A percentile compares a stretch with the other conserved stretches of the same genome.
phyloP scores from a whole-genome alignment of 2,329 filamentous ascomycete genomes.

The Colletotrichum karsti region DNA sequence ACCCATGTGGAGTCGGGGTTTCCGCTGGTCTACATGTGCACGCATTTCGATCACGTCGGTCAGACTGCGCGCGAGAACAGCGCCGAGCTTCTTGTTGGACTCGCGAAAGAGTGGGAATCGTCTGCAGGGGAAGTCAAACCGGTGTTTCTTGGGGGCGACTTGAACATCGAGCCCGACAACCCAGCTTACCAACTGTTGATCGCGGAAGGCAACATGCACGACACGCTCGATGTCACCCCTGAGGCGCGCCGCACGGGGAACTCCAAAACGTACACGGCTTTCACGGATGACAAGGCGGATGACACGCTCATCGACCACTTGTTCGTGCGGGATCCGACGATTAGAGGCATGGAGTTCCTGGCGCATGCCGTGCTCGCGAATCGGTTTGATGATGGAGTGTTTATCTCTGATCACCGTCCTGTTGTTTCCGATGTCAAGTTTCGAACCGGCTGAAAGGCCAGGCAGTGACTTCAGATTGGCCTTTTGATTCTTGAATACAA shows the following conservation, averaged over 20 bases:
- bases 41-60: slow-evolving; percentile 62
- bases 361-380: slow-evolving; percentile 37
- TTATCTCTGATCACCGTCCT: slow-evolving; percentile 42
- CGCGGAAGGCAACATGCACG: slow-evolving; percentile 31
- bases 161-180: slow-evolving; percentile 39
- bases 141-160: slow-evolving; percentile 43
- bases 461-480: no score
- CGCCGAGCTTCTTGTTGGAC: slow-evolving; percentile 46
- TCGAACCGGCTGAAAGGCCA: background rate
- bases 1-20: slow-evolving; percentile 45
- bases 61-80: slow-evolving; percentile 46
- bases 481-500: no score
- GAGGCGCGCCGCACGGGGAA: slow-evolving; percentile 34
- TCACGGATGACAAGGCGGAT: slow-evolving; percentile 31
- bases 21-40: slow-evolving; percentile 56
- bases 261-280: slow-evolving; percentile 40
- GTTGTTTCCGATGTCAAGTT: slow-evolving; percentile 39
- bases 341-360: slow-evolving; percentile 31
- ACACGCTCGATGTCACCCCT: slow-evolving; percentile 35
- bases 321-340: slow-evolving; percentile 37
- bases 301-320: slow-evolving; percentile 38
- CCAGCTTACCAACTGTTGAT: slow-evolving; percentile 36
- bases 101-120: slow-evolving; percentile 37
- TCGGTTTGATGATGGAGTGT: slow-evolving; percentile 36
- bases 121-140: slow-evolving; percentile 18